Evolutionary conservation across 2,329 filamentous ascomycete genomes (phyloP).

Genomic region (Clonostachys sp.): DNA sequence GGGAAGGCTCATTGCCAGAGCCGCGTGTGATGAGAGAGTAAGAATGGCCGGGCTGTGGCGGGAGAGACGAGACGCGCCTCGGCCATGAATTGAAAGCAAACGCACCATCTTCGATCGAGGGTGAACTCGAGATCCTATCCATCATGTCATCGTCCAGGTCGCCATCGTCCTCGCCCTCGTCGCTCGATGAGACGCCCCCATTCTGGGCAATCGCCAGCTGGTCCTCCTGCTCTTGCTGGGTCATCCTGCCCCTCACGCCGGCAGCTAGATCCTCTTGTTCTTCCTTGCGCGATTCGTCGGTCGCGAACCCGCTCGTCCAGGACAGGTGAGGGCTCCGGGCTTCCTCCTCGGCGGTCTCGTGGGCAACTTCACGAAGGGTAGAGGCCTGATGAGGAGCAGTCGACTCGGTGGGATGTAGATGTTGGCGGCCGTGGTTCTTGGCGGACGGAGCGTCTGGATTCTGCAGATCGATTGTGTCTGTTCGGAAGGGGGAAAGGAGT

Average conservation of each 20-base stretch:
- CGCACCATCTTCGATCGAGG: constrained; percentile 98
- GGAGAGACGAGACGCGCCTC: constrained; percentile 35
- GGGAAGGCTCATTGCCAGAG: constrained; percentile 19
- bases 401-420: constrained; percentile 32
- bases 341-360: constrained; percentile 72
- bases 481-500: constrained; percentile 1
- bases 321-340: constrained; percentile 59
- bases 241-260: constrained; percentile 9
- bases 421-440: constrained; percentile 64
- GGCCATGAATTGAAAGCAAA: constrained; percentile 42
- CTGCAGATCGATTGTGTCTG: constrained; percentile 95
- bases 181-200: constrained; percentile 45
- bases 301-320: constrained; percentile 31
- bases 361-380: constrained; percentile 73
- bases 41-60: constrained; percentile 10
- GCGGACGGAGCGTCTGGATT: constrained; percentile 77
- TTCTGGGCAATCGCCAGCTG: constrained; percentile 55
- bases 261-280: constrained; percentile 4
- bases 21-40: constrained; percentile 11
- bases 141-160: constrained; percentile 88
- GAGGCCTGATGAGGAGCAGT: constrained; percentile 81
- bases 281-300: background rate
- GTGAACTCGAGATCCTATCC: constrained; percentile 98
- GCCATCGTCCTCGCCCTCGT: constrained; percentile 65
- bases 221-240: constrained; percentile 22